Evolutionary conservation across 805 yeast genomes (phyloP).

Genomic region (Wickerhamomyces xylosicus): DNA sequence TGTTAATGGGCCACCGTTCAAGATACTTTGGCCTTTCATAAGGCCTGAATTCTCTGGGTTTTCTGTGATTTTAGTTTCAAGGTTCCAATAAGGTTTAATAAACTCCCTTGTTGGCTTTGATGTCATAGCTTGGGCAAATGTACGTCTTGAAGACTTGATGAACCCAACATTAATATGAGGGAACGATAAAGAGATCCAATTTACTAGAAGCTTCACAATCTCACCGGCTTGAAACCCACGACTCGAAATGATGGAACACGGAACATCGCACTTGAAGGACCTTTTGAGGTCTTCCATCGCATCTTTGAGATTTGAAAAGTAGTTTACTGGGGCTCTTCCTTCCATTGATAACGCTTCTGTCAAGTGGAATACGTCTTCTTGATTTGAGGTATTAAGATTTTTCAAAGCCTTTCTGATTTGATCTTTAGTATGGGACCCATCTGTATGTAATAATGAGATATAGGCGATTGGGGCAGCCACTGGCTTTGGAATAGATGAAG

Average conservation of each 20-base stretch:
- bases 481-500: neutral
- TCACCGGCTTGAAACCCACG: neutral
- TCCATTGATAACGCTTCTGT: neutral
- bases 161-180: neutral
- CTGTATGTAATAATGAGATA: neutral
- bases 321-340: neutral
- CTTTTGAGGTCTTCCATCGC: neutral
- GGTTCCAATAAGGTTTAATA: slow-evolving; percentile 16
- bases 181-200: neutral
- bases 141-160: neutral
- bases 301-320: neutral
- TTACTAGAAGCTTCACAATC: neutral
- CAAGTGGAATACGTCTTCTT: neutral
- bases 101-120: neutral
- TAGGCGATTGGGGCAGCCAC: neutral
- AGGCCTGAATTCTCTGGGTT: slow-evolving; percentile 8
- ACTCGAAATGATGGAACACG: neutral
- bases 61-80: slow-evolving; percentile 1
- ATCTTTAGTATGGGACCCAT: neutral
- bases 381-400: neutral
- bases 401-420: neutral
- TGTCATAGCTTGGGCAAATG: neutral
- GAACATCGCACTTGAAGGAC: neutral
- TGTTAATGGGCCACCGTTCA: slow-evolving; percentile 20
- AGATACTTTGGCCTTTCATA: slow-evolving; percentile 8